Evolutionary conservation across 2,329 filamentous ascomycete species (phyloP).

Genomic region (Didymella glomerata): DNA sequence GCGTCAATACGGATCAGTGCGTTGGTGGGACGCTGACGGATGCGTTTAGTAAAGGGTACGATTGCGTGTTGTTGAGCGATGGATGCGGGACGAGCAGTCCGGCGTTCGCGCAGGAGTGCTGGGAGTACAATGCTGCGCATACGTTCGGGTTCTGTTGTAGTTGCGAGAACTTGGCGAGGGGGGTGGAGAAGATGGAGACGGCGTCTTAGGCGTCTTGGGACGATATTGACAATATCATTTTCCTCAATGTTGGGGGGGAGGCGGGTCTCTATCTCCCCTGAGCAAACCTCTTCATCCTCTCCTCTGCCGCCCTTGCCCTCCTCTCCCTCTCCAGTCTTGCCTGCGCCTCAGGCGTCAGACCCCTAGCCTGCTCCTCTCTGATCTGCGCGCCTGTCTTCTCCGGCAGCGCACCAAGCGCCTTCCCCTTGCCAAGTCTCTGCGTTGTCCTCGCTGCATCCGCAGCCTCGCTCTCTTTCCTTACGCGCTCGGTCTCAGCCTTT

Average conservation of each 20-base stretch:
- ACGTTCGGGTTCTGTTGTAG: constrained; percentile 54
- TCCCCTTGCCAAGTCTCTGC: constrained; percentile 58
- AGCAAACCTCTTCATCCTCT: constrained; percentile 71
- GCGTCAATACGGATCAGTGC: constrained; percentile 57
- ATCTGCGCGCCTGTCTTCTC: constrained; percentile 81
- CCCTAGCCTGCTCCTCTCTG: constrained; percentile 82
- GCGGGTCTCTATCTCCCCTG: constrained; percentile 26
- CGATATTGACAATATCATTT: too few relatives aligned
- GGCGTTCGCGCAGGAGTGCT: constrained; percentile 50
- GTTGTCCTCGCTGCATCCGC: constrained; percentile 61
- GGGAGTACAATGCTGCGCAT: constrained; percentile 52
- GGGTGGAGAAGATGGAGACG: constrained; percentile 18
- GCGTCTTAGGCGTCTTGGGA: background rate
- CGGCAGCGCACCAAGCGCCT: constrained; percentile 62
- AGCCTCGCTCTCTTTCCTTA: constrained; percentile 66
- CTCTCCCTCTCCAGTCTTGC: constrained; percentile 85
- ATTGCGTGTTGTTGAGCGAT: constrained; percentile 54
- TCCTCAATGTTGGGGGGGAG: background rate
- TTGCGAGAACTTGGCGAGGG: constrained; percentile 46
- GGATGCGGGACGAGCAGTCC: constrained; percentile 54
- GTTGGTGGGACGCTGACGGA: constrained; percentile 54
- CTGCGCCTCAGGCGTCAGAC: constrained; percentile 87
- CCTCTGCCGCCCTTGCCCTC: constrained; percentile 89
- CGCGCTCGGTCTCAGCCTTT: constrained; percentile 75
- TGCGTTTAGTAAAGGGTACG: constrained; percentile 55